These are phyloP conservation scores for Byssothecium circinans DNA, from an alignment of 2,329 filamentous ascomycete genomes.

Conservation along the genomic window DNA sequence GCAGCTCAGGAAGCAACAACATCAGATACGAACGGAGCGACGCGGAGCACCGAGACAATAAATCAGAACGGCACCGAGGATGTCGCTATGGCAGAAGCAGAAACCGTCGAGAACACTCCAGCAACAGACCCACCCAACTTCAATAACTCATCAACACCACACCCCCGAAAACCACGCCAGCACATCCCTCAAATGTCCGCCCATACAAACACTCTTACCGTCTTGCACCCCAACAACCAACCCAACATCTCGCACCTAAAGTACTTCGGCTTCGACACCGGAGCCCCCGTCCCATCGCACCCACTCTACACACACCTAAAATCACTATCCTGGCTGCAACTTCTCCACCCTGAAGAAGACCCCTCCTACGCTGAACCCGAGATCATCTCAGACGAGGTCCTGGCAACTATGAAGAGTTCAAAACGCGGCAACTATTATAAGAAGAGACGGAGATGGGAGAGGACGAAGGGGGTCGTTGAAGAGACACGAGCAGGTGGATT, in stretches of 20 bases:
- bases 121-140: constrained; percentile 6
- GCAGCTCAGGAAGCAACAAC: constrained; percentile 8
- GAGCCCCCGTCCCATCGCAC: constrained; percentile 64
- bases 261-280: constrained; percentile 83
- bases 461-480: constrained; percentile 71
- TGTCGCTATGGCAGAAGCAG: constrained; percentile 21
- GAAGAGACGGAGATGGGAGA: constrained; percentile 82
- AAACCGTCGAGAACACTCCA: constrained; percentile 1
- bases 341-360: constrained; percentile 76
- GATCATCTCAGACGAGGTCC: constrained; percentile 58
- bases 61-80: constrained; percentile 16
- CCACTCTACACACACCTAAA: constrained; percentile 82
- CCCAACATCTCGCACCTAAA: constrained; percentile 85
- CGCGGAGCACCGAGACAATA: background rate
- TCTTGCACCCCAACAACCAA: constrained; percentile 80
- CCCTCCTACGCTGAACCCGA: constrained; percentile 72
- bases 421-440: constrained; percentile 84
- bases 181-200: constrained; percentile 62
- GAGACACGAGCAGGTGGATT: constrained; percentile 75
- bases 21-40: background rate
- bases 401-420: constrained; percentile 75
- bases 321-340: constrained; percentile 87
- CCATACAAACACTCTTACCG: constrained; percentile 73
- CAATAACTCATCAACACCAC: constrained; percentile 28
- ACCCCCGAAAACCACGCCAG: constrained; percentile 28